These are phyloP conservation scores for Collybia mongolica DNA, from an alignment of 768 basidiomycete genomes.

Conservation along the genomic window DNA sequence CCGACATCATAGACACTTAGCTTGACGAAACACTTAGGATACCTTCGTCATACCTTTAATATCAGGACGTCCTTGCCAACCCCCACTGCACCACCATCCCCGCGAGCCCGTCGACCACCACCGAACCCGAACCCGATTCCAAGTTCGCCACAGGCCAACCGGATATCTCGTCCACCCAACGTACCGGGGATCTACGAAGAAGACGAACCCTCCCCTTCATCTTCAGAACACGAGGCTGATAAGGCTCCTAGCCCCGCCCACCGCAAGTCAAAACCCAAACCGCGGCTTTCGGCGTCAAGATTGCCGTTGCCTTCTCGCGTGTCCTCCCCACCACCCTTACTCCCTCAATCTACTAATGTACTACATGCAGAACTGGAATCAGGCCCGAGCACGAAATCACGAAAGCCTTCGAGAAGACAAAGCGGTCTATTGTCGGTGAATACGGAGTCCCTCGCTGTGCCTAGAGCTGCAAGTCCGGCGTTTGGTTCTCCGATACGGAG, in stretches of 20 bases:
- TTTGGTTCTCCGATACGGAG: constrained; percentile 62
- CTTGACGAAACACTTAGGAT: constrained; percentile 63
- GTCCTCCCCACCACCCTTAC: constrained; percentile 35
- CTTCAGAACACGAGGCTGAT: constrained; percentile 40
- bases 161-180: constrained; percentile 64
- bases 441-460: constrained; percentile 38
- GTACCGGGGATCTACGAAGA: constrained; percentile 69
- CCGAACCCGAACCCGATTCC: constrained; percentile 33
- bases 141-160: constrained; percentile 46
- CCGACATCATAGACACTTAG: constrained; percentile 42
- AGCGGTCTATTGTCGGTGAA: constrained; percentile 55
- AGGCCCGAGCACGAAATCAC: constrained; percentile 24
- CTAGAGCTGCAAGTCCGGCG: constrained; percentile 64
- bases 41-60: constrained; percentile 63
- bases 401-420: constrained; percentile 43
- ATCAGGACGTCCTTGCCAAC: constrained; percentile 30
- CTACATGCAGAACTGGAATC: constrained; percentile 19
- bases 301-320: constrained; percentile 45
- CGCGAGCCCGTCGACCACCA: constrained; percentile 48
- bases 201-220: constrained; percentile 51
- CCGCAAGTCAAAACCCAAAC: constrained; percentile 44
- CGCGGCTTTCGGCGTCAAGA: constrained; percentile 47
- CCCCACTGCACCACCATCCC: constrained; percentile 45
- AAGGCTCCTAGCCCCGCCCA: constrained; percentile 37
- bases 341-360: constrained; percentile 28